Evolutionary conservation across 176 grass and related monocot species (phyloP).

Genomic region (Pharus latifolius): DNA sequence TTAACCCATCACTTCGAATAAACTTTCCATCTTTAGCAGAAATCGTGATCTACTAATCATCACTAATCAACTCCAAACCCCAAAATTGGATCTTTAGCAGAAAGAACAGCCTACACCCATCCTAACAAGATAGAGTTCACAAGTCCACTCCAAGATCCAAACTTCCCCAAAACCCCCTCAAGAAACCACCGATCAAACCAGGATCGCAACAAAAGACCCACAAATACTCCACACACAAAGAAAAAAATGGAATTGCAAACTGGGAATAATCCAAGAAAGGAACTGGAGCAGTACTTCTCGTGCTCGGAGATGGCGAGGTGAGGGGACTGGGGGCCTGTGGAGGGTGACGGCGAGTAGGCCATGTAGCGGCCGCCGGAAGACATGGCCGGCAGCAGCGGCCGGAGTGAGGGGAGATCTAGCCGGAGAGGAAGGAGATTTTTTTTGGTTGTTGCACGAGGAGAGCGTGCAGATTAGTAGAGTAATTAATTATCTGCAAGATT

Average conservation of each 20-base stretch:
- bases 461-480: no score
- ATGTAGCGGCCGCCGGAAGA: conserved; percentile 35
- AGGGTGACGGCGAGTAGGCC: conserved; percentile 33
- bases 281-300: neutral
- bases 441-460: no score
- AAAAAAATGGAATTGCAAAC: no score
- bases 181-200: no score
- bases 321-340: conserved; percentile 30
- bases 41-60: no score
- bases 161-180: neutral
- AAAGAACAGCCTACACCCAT: neutral
- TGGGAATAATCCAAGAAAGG: no score
- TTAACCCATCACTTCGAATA: neutral
- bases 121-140: neutral
- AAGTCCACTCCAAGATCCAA: neutral
- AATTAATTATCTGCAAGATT: no score
- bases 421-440: no score
- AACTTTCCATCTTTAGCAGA: neutral
- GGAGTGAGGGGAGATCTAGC: neutral
- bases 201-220: neutral
- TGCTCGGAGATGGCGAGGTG: conserved; percentile 20
- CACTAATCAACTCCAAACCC: neutral
- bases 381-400: conserved; percentile 6
- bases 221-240: no score
- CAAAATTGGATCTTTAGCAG: neutral